Evolutionary conservation across 371 early-diverging fungal species (phyloP).

Genomic region (Choanephora cucurbitarum): DNA sequence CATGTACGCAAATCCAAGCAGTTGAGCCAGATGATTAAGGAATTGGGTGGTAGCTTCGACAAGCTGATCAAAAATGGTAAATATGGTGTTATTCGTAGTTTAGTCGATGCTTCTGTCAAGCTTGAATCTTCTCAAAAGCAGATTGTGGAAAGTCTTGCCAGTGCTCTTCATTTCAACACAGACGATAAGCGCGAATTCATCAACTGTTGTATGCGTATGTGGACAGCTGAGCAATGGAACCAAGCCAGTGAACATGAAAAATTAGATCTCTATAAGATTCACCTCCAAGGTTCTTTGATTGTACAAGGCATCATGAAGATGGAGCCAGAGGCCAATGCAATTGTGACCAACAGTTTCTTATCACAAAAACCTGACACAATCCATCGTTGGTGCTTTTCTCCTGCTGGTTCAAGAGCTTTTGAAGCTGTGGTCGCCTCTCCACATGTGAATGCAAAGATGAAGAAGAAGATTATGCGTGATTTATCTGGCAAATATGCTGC

Average conservation of each 20-base stretch:
- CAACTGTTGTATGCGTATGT: conserved; percentile 65
- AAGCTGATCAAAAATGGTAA: conserved; percentile 59
- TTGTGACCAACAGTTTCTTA: conserved; percentile 65
- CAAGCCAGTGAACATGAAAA: conserved; percentile 38
- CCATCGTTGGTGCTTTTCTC: conserved; percentile 65
- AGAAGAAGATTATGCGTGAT: conserved; percentile 66
- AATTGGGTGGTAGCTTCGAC: conserved; percentile 57
- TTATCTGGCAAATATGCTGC: conserved; percentile 59
- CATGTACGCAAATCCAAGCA: conserved; percentile 62
- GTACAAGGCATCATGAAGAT: conserved; percentile 71
- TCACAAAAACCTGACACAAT: conserved; percentile 54
- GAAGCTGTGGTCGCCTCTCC: conserved; percentile 68
- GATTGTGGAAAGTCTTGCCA: conserved; percentile 56
- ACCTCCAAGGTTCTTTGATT: conserved; percentile 74
- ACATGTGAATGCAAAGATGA: conserved; percentile 58
- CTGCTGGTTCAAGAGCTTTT: conserved; percentile 73
- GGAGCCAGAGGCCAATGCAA: conserved; percentile 60
- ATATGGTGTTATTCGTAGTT: conserved; percentile 64
- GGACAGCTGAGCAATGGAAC: conserved; percentile 50
- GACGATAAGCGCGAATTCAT: conserved; percentile 59
- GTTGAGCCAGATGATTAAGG: conserved; percentile 61
- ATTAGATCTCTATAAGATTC: conserved; percentile 50
- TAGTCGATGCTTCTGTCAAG: conserved; percentile 68
- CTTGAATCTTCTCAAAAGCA: conserved; percentile 59
- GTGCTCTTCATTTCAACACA: conserved; percentile 57